Base-by-base conservation (phyloP, 2,329 filamentous ascomycete species). In the Aspergillus brunneoviolaceus region DNA sequence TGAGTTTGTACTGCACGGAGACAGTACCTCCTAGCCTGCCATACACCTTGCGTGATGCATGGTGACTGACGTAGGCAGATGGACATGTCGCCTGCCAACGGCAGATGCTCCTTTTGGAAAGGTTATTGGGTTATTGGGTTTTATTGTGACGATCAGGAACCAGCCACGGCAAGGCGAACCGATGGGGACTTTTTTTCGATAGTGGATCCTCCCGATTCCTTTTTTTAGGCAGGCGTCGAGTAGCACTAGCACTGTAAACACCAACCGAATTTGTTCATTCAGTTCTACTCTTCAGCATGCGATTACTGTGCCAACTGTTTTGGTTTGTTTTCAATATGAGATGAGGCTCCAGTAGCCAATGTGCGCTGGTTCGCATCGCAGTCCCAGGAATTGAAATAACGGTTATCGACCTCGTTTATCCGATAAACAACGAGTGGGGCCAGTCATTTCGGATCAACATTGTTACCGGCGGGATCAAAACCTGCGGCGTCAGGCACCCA, bases 401-500 rank as follows among this genome's bases (percentile, higher is more conserved):
- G 39, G 10, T 16, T 12, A 12, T 42, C 6, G 16, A 42, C 12
- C 39, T 42, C 16, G 14, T 45, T 19, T 19, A 16, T 12, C 19
- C 3, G 52, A 55, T 60, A 45, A 47, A 48, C 49, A 51, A 55
- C 21, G 12, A 58, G 67, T 65, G 65, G 68, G 64, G 31, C 63
- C 35, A 31, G 45, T 66, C 63, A 70, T 70, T 61, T 68, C 70
- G 71, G 71, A 67, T 53, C 16, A 72, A 69, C 21, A n/a, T 70
- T 72, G 51, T 61, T 63, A 61, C 70, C 68, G 49, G 51, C 63
- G 61, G 60, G 58, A 62, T 57, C 29, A 27, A 19, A 51, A 21
- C 23, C 31, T 16, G n/a, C 16, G 23, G 48, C 29, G 33, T 57
- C 29, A 57, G 48, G 48, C 52, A 55, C 16, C 42, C 27, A 21